Base-by-base conservation (phyloP, 352 stramenopile genomes). In the Phytophthora foliorum region DNA sequence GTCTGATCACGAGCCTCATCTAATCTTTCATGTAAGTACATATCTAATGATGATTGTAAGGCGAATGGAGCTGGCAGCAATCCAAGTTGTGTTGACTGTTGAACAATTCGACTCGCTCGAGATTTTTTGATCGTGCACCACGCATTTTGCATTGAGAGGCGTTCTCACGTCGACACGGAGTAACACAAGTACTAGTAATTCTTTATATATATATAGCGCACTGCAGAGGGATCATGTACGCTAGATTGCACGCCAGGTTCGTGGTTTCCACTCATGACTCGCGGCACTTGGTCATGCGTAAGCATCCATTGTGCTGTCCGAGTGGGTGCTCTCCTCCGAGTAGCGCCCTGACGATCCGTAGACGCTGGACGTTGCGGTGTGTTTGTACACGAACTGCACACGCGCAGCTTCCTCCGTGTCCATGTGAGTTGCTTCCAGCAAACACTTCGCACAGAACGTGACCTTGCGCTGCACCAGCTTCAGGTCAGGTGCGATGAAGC, bases 371-470 rank as follows among this genome's bases (percentile, higher is more conserved):
- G 54, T 56, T 17, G 62, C 54, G 0, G 22, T 41, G 21, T 54
- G 32, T 22, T 66, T 69, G 55, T 74, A 53, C 39, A 74, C 67
- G 42, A 66, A 75, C 22, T 67, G 54, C 50, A 65, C 48, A 4
- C 68, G 62, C 0, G 68, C 68, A 21, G 63, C 63, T 5, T 72
- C 62, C 45, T 62, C 45, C 27, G 68, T 66, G 49, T 69, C 63
- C 50, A 78, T 67, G 31, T 21, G 48, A 1, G 63, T 76, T 17
- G 72, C 75, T 25, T 75, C 32, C 14, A 62, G 57, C 27, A 81
- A 45, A 53, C 75, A 83, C 27, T 27, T 39, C 6, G 60, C 46
- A 29, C 75, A 82, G 53, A 80, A 78, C 42, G 49, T 71, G 22
- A 77, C 59, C 24, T 69, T 77, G 14, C 69, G 69, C 36, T 77